Evolutionary conservation across 768 basidiomycete species (phyloP).

Genomic region (Tephrocybe rancida): DNA sequence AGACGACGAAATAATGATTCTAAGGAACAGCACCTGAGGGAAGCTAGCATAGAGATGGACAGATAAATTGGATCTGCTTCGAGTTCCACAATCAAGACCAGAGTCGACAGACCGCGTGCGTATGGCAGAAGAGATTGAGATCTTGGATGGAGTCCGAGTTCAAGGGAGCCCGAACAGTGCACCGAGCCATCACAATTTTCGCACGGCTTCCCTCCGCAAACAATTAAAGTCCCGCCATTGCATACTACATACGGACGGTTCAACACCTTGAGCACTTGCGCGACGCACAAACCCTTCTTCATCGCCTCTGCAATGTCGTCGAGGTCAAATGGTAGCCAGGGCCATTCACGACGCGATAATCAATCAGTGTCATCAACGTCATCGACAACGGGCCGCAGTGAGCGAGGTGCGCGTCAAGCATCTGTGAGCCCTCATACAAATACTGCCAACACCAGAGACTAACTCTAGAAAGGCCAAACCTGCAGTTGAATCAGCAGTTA

Average conservation of each 20-base stretch:
- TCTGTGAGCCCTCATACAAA: slow-evolving; percentile 29
- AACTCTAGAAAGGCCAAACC: slow-evolving; percentile 43
- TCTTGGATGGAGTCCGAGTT: neutral
- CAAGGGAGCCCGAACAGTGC: too few relatives aligned
- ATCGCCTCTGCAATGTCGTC: slow-evolving; percentile 26
- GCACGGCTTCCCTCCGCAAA: slow-evolving; percentile 12
- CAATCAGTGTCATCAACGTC: slow-evolving; percentile 51
- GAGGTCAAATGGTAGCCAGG: slow-evolving; percentile 27
- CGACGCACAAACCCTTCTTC: slow-evolving; percentile 6
- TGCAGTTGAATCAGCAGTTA: slow-evolving; percentile 89
- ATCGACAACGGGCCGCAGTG: slow-evolving; percentile 39
- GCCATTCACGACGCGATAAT: slow-evolving; percentile 53
- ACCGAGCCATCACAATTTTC: slow-evolving; percentile 8
- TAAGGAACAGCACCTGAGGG: too few relatives aligned
- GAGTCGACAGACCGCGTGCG: too few relatives aligned
- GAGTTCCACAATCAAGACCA: too few relatives aligned
- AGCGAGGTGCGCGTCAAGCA: slow-evolving; percentile 41
- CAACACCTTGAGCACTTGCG: neutral
- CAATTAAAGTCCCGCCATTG: too few relatives aligned
- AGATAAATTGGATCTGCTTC: too few relatives aligned
- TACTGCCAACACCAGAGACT: slow-evolving; percentile 7
- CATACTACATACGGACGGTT: too few relatives aligned
- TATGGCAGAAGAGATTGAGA: neutral
- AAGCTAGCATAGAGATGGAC: too few relatives aligned
- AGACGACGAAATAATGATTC: too few relatives aligned